Percentiles rank a stretch among this genome's conserved stretches.
These are phyloP conservation scores for Ophiostoma perfectum DNA, from an alignment of 2,329 filamentous ascomycete genomes.

Conservation along the genomic window DNA sequence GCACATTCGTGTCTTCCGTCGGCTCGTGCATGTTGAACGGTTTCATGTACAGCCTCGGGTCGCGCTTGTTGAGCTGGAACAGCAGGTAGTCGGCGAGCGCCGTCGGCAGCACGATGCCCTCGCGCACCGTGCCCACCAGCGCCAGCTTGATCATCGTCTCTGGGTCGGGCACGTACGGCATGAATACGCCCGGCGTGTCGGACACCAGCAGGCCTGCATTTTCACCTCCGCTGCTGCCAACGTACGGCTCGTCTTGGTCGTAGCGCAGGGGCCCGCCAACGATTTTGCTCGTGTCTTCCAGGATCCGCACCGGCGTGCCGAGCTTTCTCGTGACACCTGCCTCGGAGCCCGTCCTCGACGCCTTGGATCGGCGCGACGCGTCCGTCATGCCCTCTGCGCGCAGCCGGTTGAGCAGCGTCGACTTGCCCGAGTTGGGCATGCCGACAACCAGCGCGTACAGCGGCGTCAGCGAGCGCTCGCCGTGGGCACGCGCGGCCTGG, in stretches of 20 bases:
- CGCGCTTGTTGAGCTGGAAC: conserved; percentile 68
- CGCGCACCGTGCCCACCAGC: conserved; percentile 83
- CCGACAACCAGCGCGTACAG: conserved; percentile 82
- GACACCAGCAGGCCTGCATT: conserved; percentile 71
- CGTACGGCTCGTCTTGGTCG: not conserved
- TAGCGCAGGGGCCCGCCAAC: not conserved
- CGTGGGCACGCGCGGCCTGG: conserved; percentile 39
- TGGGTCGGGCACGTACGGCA: conserved; percentile 79
- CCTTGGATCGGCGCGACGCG: conserved; percentile 51
- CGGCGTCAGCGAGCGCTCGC: conserved; percentile 63
- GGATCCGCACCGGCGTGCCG: conserved; percentile 73
- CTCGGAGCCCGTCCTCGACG: conserved; percentile 74
- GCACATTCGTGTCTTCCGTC: conserved; percentile 75
- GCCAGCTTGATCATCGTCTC: conserved; percentile 94
- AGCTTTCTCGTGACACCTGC: conserved; percentile 88
- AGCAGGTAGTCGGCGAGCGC: conserved; percentile 87
- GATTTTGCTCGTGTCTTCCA: conserved; percentile 33
- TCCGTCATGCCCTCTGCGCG: conserved; percentile 58
- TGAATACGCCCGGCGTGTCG: conserved; percentile 92
- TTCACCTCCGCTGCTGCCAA: conserved; percentile 27
- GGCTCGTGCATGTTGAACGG: conserved; percentile 53
- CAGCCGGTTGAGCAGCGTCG: conserved; percentile 83
- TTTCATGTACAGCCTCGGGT: conserved; percentile 53
- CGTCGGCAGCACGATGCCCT: conserved; percentile 71
- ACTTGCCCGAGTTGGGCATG: conserved; percentile 98